Conservation (phyloP, 2,329 filamentous ascomycete species). For the Claviceps arundinis region DNA sequence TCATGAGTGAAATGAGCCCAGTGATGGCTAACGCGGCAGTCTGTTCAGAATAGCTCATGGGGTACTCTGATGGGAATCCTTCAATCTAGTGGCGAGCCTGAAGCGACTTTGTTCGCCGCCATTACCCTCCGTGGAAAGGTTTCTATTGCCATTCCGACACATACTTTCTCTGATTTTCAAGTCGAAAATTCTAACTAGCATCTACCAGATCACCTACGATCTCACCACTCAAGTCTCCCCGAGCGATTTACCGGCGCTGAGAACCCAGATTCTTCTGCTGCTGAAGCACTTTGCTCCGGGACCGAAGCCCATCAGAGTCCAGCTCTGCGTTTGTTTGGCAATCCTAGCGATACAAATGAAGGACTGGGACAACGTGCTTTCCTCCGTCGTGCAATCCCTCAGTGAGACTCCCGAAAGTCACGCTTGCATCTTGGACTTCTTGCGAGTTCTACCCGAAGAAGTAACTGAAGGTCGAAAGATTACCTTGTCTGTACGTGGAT, state of each 20-base stretch:
- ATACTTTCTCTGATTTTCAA: not conserved
- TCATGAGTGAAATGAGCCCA: not conserved
- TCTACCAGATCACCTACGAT: constrained; percentile 80
- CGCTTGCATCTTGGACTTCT: constrained; percentile 84
- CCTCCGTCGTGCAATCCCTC: constrained; percentile 65
- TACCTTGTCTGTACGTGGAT: constrained; percentile 91
- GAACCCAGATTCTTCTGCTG: constrained; percentile 71
- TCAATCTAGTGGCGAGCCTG: constrained; percentile 65
- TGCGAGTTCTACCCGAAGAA: constrained; percentile 94
- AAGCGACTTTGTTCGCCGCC: constrained; percentile 88
- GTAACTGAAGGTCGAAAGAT: constrained; percentile 99
- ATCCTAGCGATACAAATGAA: constrained; percentile 94
- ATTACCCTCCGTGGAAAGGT: constrained; percentile 98
- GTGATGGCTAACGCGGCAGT: not conserved
- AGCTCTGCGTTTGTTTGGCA: constrained; percentile 88
- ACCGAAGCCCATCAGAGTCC: constrained; percentile 73
- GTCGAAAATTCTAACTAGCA: constrained; percentile 1
- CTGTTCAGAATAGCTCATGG: constrained; percentile 74
- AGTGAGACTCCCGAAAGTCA: constrained; percentile 65
- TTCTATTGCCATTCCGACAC: not conserved
- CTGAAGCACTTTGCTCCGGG: constrained; percentile 71
- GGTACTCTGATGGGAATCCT: constrained; percentile 74
- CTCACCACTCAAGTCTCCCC: constrained; percentile 70
- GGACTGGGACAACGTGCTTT: constrained; percentile 85
- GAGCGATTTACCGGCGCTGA: constrained; percentile 59